These are phyloP conservation scores for Aspergillus proliferans DNA, from an alignment of 2,329 filamentous ascomycete genomes.

Conservation along the genomic window DNA sequence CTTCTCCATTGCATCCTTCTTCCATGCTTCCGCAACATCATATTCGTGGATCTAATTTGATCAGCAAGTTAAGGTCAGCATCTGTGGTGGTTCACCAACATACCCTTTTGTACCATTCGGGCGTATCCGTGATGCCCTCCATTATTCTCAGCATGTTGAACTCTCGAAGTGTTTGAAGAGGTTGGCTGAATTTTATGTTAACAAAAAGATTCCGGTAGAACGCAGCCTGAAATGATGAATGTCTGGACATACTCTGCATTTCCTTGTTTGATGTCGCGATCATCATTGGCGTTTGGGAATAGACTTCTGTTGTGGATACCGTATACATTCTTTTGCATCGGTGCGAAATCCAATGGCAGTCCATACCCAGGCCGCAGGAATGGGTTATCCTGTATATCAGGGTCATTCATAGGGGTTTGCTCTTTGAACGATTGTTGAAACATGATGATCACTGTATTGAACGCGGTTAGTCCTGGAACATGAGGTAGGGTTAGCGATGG, in stretches of 20 bases:
- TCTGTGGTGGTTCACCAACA: background rate
- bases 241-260: constrained; percentile 19
- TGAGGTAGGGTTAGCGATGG: too few species aligned
- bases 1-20: constrained; percentile 15
- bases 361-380: constrained; percentile 29
- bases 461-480: background rate
- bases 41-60: background rate
- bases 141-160: constrained; percentile 34
- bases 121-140: constrained; percentile 36
- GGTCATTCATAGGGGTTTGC: constrained; percentile 3
- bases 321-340: constrained; percentile 20
- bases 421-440: constrained; percentile 13
- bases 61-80: background rate
- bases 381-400: constrained; percentile 10
- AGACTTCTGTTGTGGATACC: constrained; percentile 22
- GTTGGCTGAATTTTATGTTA: constrained; percentile 12
- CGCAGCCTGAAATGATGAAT: background rate
- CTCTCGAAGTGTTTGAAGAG: constrained; percentile 31
- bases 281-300: constrained; percentile 29
- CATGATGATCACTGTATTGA: constrained; percentile 8
- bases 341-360: constrained; percentile 23
- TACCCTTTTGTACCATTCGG: constrained; percentile 35
- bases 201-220: background rate
- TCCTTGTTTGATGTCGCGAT: constrained; percentile 23
- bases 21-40: constrained; percentile 25